Percentiles rank a stretch among this genome's conserved stretches.
phyloP scores from a whole-genome alignment of 306 rosid species.

The Dryas octopetala region DNA sequence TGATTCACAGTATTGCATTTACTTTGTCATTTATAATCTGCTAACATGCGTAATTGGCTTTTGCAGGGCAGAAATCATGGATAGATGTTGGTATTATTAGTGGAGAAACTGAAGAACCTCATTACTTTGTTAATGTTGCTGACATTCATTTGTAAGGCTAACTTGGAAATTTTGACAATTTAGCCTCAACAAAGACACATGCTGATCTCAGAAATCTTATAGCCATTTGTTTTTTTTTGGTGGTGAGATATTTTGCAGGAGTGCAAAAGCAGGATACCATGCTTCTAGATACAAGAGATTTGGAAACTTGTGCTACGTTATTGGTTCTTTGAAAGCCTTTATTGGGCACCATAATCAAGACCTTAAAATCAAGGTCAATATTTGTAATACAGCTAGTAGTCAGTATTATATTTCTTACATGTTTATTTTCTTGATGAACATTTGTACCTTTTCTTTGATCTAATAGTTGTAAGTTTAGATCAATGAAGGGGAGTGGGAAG shows the following conservation, averaged over 20 bases:
- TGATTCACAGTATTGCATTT: conserved; percentile 7
- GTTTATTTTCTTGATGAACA: neutral
- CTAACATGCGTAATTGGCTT: conserved; percentile 21
- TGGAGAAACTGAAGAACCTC: conserved; percentile 54
- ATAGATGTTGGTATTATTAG: conserved; percentile 74
- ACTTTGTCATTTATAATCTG: conserved; percentile 22
- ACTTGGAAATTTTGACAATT: conserved; percentile 29
- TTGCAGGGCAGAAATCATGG: conserved; percentile 70
- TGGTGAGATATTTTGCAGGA: conserved; percentile 51
- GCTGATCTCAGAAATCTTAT: conserved; percentile 18
- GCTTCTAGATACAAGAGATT: conserved; percentile 83
- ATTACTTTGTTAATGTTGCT: conserved; percentile 87
- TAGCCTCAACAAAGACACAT: conserved; percentile 14
- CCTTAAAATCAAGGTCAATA: conserved; percentile 72
- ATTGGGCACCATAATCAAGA: conserved; percentile 79
- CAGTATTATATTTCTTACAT: neutral
- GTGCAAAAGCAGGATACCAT: conserved; percentile 91
- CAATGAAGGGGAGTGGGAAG: conserved; percentile 81
- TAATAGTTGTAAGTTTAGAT: conserved; percentile 44
- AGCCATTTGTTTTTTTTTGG: conserved; percentile 1
- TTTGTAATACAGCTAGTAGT: neutral
- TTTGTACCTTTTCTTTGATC: neutral
- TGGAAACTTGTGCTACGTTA: conserved; percentile 83
- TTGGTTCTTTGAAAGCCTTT: conserved; percentile 92
- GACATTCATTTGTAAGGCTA: conserved; percentile 90